These are phyloP conservation scores for Chlorella sp. DNA, from an alignment of 139 green algal genomes.

Conservation along the genomic window DNA sequence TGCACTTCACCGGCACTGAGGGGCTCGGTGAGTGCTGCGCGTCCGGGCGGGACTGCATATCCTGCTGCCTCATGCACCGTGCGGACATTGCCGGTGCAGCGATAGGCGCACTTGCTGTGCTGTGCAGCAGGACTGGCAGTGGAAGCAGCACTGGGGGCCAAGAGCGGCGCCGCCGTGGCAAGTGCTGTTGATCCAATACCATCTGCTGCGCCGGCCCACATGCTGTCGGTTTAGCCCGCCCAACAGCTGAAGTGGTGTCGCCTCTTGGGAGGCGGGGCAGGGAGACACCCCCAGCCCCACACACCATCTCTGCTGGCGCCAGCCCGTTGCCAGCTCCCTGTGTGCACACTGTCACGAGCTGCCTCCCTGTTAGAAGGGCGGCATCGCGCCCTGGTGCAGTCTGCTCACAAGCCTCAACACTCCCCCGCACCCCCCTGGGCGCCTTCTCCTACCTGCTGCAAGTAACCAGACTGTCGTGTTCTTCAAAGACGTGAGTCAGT, in stretches of 20 bases:
- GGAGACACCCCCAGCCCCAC: background rate
- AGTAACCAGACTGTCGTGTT: slow-evolving; percentile 80
- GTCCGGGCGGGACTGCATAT: slow-evolving; percentile 24
- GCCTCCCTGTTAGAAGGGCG: too few relatives aligned
- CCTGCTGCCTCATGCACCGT: too few relatives aligned
- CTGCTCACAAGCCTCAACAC: too few relatives aligned
- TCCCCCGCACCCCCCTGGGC: background rate
- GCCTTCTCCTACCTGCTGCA: slow-evolving; percentile 79
- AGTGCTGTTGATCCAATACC: too few relatives aligned
- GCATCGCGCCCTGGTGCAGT: too few relatives aligned
- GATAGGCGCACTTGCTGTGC: too few relatives aligned
- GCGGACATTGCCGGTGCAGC: too few relatives aligned
- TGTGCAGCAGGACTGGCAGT: too few relatives aligned
- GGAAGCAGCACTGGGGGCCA: too few relatives aligned
- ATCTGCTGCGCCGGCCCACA: background rate
- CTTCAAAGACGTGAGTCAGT: slow-evolving; percentile 25
- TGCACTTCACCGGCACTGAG: slow-evolving; percentile 65
- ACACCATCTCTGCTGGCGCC: background rate
- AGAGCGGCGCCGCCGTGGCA: too few relatives aligned
- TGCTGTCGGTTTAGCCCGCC: too few relatives aligned
- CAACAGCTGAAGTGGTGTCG: too few relatives aligned
- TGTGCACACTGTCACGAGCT: background rate
- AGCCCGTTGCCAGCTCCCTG: background rate
- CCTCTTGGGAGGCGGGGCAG: background rate
- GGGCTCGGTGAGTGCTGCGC: background rate